A percentile compares a stretch with the other conserved stretches of the same genome.
phyloP scores from a whole-genome alignment of 129 eudicot genomes.

The Artemisia annua region DNA sequence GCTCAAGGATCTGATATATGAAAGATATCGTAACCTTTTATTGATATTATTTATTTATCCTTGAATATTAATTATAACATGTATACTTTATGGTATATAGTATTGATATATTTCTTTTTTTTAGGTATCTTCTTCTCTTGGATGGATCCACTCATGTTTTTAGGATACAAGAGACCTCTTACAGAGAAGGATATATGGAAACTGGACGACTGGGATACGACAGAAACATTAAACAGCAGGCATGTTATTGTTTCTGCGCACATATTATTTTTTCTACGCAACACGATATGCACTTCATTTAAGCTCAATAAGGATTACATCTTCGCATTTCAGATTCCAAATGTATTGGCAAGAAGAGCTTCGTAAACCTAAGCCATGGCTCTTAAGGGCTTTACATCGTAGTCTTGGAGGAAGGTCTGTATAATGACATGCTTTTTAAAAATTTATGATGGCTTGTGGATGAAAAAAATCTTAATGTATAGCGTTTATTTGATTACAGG shows the following conservation, averaged over 20 bases:
- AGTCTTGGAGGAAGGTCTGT: conserved; percentile 91
- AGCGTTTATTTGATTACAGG: conserved; percentile 35
- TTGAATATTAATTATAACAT: too few relatives aligned
- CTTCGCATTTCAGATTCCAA: conserved; percentile 55
- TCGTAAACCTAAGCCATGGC: conserved; percentile 81
- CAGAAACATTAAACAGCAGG: conserved; percentile 74
- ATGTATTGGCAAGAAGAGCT: conserved; percentile 82
- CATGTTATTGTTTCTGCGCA: conserved; percentile 30
- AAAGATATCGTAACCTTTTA: conserved; percentile 9
- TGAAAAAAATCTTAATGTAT: conserved; percentile 16
- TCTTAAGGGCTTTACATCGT: conserved; percentile 78
- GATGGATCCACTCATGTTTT: conserved; percentile 84
- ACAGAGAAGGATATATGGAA: conserved; percentile 94
- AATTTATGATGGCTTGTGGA: not conserved
- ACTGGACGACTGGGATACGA: conserved; percentile 83
- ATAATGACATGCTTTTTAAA: conserved; percentile 7
- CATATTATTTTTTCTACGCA: not conserved
- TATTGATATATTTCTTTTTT: conserved; percentile 13
- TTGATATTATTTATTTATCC: not conserved
- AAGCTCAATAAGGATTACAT: conserved; percentile 5
- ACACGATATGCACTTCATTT: not conserved
- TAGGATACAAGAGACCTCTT: conserved; percentile 81
- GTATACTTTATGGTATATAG: conserved; percentile 1
- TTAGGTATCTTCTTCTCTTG: conserved; percentile 70
- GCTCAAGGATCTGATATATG: conserved; percentile 4